Conservation (phyloP, 1,284 basidiomycete species). For the Puccinia horiana region DNA sequence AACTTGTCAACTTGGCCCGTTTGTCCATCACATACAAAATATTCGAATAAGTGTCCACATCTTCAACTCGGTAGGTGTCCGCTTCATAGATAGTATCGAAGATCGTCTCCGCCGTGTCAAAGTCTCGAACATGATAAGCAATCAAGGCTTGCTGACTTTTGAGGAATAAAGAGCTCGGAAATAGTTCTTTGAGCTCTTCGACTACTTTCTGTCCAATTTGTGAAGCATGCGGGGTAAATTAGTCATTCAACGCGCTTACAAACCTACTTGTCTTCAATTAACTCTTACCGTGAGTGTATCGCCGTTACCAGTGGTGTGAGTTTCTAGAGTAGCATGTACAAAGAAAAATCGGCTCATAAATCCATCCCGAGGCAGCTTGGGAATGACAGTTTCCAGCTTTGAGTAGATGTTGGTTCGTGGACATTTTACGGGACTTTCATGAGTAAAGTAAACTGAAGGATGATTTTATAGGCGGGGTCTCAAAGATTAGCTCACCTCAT, state of each 20-base stretch:
- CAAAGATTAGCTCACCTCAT: constrained; percentile 68
- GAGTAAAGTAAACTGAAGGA: constrained; percentile 7
- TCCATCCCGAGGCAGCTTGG: constrained; percentile 69
- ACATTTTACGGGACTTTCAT: constrained; percentile 13
- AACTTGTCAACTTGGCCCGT: constrained; percentile 78
- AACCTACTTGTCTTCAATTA: constrained; percentile 46
- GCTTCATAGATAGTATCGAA: constrained; percentile 77
- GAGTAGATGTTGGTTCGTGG: neutral
- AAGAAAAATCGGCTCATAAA: constrained; percentile 80
- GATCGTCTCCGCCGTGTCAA: constrained; percentile 75
- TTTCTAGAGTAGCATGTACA: constrained; percentile 81
- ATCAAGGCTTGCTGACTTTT: constrained; percentile 81
- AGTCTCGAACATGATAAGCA: constrained; percentile 88
- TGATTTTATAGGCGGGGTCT: neutral
- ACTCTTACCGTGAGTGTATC: constrained; percentile 50
- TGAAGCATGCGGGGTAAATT: neutral
- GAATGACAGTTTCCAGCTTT: constrained; percentile 58
- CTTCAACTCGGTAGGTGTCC: constrained; percentile 89
- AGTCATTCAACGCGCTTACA: constrained; percentile 29
- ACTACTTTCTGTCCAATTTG: constrained; percentile 63
- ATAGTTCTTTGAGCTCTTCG: constrained; percentile 75
- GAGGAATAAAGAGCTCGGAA: constrained; percentile 81
- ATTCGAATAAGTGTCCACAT: constrained; percentile 94
- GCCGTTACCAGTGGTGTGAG: constrained; percentile 79
- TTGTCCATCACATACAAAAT: constrained; percentile 95